phyloP scores from a whole-genome alignment of 352 stramenopile species.

The Phytophthora crassamura region DNA sequence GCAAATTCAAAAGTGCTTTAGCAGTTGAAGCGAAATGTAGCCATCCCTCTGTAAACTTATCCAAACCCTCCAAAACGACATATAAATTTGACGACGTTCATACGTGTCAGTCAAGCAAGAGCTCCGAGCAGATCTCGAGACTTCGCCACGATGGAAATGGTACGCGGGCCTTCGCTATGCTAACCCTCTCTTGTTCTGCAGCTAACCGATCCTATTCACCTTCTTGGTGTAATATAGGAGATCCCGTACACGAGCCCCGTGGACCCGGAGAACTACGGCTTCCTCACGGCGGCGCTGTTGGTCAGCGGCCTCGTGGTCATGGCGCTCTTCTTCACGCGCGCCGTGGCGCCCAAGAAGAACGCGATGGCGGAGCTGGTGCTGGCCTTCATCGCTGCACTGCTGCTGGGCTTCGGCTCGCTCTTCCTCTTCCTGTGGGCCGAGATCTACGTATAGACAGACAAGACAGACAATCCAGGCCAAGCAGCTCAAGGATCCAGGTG shows the following conservation, averaged over 20 bases:
- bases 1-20: no score
- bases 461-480: neutral
- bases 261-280: conserved; percentile 72
- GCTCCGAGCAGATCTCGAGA: conserved; percentile 34
- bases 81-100: conserved; percentile 15
- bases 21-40: conserved; percentile 17
- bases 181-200: neutral
- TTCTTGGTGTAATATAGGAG: conserved; percentile 47
- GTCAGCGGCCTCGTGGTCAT: conserved; percentile 81
- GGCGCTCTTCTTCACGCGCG: conserved; percentile 85
- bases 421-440: conserved; percentile 91
- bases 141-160: conserved; percentile 50
- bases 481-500: conserved; percentile 1
- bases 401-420: conserved; percentile 83
- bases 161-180: conserved; percentile 6
- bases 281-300: conserved; percentile 60
- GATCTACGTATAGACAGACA: conserved; percentile 89
- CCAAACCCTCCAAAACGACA: conserved; percentile 1
- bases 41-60: conserved; percentile 11
- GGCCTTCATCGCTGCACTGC: conserved; percentile 68
- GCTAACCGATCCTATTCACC: neutral
- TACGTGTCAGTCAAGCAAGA: conserved; percentile 44
- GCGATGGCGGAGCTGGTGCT: conserved; percentile 70
- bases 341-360: conserved; percentile 82
- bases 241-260: conserved; percentile 86